Evolutionary conservation across 139 green algal genomes (phyloP).

Genomic region (Nannochloris sp.): DNA sequence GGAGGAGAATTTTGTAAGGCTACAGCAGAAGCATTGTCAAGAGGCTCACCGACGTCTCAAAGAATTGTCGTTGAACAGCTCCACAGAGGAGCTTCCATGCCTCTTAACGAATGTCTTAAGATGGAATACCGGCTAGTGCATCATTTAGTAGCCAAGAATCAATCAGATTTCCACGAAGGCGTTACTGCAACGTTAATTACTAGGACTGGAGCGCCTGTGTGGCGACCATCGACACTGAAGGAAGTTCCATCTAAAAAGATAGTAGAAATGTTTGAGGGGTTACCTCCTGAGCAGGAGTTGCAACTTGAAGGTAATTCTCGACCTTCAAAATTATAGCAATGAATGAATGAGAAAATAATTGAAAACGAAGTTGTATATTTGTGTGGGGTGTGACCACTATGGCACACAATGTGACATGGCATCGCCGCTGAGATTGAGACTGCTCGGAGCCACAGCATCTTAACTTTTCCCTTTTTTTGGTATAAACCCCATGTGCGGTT

Average conservation of each 20-base stretch:
- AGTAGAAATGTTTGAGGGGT: background rate
- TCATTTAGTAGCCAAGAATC: background rate
- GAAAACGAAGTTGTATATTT: background rate
- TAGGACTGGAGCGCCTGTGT: constrained; percentile 50
- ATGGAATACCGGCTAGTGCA: constrained; percentile 48
- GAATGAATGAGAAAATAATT: no score
- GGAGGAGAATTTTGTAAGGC: background rate
- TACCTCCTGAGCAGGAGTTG: constrained; percentile 23
- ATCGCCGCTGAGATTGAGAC: background rate
- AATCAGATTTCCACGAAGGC: constrained; percentile 26
- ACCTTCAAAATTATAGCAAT: constrained; percentile 6
- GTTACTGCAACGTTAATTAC: constrained; percentile 69
- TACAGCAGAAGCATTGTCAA: constrained; percentile 13
- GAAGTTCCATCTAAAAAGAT: constrained; percentile 27
- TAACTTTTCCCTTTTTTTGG: background rate
- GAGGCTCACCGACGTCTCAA: constrained; percentile 30
- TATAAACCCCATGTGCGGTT: background rate
- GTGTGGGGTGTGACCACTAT: background rate
- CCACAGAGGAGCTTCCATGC: constrained; percentile 7
- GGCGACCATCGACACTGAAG: constrained; percentile 41
- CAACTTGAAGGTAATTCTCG: constrained; percentile 2
- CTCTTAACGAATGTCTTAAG: constrained; percentile 48
- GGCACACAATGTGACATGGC: background rate
- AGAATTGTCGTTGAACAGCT: constrained; percentile 36
- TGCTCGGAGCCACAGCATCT: background rate